Evolutionary conservation across 2,329 filamentous ascomycete species (phyloP).

Genomic region (Escovopsis sp.): DNA sequence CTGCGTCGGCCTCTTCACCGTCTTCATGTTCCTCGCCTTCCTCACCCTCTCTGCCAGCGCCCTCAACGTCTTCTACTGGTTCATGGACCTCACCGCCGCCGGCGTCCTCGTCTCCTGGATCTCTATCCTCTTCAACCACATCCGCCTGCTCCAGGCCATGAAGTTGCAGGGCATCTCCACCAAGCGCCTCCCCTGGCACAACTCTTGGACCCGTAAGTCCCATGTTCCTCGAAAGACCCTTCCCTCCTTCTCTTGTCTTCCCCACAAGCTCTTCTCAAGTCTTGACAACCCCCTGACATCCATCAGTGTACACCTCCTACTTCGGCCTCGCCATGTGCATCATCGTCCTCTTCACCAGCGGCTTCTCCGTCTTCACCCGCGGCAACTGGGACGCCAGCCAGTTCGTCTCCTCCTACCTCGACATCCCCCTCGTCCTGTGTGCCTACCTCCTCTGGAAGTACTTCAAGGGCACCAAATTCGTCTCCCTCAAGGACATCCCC

Average conservation of each 20-base stretch:
- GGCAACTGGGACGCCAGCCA: constrained; percentile 42
- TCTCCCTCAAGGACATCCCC: constrained; percentile 35
- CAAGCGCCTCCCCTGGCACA: constrained; percentile 44
- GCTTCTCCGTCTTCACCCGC: constrained; percentile 47
- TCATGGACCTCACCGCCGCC: constrained; percentile 45
- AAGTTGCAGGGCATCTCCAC: constrained; percentile 37
- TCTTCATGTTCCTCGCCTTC: constrained; percentile 43
- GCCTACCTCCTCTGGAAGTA: constrained; percentile 52
- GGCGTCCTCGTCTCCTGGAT: constrained; percentile 52
- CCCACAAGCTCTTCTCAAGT: background rate
- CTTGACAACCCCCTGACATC: constrained; percentile 3
- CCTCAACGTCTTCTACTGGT: constrained; percentile 51
- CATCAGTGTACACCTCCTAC: constrained; percentile 45
- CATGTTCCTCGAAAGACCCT: background rate
- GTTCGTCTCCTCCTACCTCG: constrained; percentile 50
- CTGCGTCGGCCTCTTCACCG: constrained; percentile 37
- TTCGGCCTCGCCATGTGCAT: constrained; percentile 44
- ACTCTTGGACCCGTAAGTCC: constrained; percentile 43
- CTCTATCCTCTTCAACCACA: constrained; percentile 43
- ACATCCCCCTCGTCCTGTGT: constrained; percentile 42
- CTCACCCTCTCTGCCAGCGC: constrained; percentile 42
- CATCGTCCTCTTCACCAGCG: constrained; percentile 54
- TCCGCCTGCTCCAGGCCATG: constrained; percentile 39
- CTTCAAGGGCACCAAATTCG: constrained; percentile 44
- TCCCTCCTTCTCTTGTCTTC: too few species aligned